phyloP scores from a whole-genome alignment of 306 rosid species.

The Cicer judaicum region DNA sequence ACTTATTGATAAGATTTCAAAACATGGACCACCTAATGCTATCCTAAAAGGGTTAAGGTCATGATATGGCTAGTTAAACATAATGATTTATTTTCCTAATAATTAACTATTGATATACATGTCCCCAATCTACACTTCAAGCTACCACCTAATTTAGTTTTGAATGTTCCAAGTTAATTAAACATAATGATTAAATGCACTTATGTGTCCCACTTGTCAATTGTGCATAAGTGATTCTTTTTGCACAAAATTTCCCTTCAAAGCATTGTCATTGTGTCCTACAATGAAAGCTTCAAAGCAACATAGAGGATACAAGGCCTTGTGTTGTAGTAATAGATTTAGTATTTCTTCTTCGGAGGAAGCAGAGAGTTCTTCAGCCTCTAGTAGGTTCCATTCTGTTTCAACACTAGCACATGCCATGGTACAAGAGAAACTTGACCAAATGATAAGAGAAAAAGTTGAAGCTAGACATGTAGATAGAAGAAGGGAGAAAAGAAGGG shows the following conservation, averaged over 20 bases:
- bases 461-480: slow-evolving; percentile 59
- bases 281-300: slow-evolving; percentile 68
- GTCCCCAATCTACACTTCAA: slow-evolving; percentile 60
- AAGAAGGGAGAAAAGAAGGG: slow-evolving; percentile 52
- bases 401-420: slow-evolving; percentile 92
- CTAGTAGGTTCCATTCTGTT: slow-evolving; percentile 69
- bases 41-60: slow-evolving; percentile 52
- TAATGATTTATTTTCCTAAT: slow-evolving; percentile 55
- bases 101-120: slow-evolving; percentile 50
- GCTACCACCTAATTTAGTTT: slow-evolving; percentile 40
- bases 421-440: slow-evolving; percentile 94
- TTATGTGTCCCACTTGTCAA: slow-evolving; percentile 66
- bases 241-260: slow-evolving; percentile 48
- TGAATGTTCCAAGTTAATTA: slow-evolving; percentile 46
- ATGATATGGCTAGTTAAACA: slow-evolving; percentile 61
- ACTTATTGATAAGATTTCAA: slow-evolving; percentile 36
- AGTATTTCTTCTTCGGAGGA: slow-evolving; percentile 92
- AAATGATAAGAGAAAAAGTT: slow-evolving; percentile 70
- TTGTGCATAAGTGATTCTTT: slow-evolving; percentile 64
- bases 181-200: slow-evolving; percentile 64
- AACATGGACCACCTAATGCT: slow-evolving; percentile 53
- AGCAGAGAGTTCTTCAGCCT: slow-evolving; percentile 63
- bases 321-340: slow-evolving; percentile 72
- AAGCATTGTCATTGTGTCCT: slow-evolving; percentile 40
- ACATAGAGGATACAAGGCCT: slow-evolving; percentile 63